These are phyloP conservation scores for Beauveria medogensis DNA, from an alignment of 2,329 filamentous ascomycete genomes.

Conservation along the genomic window DNA sequence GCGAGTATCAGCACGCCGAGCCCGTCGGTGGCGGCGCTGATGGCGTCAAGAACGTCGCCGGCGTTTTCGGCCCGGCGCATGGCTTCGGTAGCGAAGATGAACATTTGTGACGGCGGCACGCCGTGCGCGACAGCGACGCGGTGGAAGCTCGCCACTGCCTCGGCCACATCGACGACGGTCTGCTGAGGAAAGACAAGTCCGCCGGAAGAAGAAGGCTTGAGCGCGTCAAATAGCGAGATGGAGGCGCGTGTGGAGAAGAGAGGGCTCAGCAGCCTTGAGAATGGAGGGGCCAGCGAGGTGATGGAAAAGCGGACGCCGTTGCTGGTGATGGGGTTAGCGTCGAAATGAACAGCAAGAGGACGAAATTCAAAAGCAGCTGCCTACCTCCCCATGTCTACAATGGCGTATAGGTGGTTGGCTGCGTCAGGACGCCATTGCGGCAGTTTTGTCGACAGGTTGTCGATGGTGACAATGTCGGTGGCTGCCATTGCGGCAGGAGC, in stretches of 20 bases:
- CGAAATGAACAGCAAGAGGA: background rate
- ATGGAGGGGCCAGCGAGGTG: slow-evolving; percentile 65
- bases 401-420: slow-evolving; percentile 43
- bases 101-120: slow-evolving; percentile 57
- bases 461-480: slow-evolving; percentile 41
- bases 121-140: slow-evolving; percentile 60
- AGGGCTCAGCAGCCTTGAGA: slow-evolving; percentile 64
- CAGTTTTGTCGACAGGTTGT: slow-evolving; percentile 41
- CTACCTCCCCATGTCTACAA: slow-evolving; percentile 55
- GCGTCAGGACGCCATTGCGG: slow-evolving; percentile 39
- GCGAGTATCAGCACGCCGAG: slow-evolving; percentile 65
- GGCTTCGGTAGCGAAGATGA: slow-evolving; percentile 80
- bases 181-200: slow-evolving; percentile 37
- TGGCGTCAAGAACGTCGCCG: slow-evolving; percentile 55
- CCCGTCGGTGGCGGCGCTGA: slow-evolving; percentile 51
- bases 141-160: slow-evolving; percentile 62
- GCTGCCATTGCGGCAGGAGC: slow-evolving; percentile 20
- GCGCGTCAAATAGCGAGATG: slow-evolving; percentile 82
- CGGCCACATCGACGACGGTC: slow-evolving; percentile 59
- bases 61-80: slow-evolving; percentile 75
- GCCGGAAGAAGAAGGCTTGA: slow-evolving; percentile 41
- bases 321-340: slow-evolving; percentile 33
- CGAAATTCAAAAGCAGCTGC: slow-evolving; percentile 8
- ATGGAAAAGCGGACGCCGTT: slow-evolving; percentile 94
- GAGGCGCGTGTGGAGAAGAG: slow-evolving; percentile 69